Evolutionary conservation across 202 grass and related monocot species (phyloP).

Genomic region (Tripidium arundinaceum): DNA sequence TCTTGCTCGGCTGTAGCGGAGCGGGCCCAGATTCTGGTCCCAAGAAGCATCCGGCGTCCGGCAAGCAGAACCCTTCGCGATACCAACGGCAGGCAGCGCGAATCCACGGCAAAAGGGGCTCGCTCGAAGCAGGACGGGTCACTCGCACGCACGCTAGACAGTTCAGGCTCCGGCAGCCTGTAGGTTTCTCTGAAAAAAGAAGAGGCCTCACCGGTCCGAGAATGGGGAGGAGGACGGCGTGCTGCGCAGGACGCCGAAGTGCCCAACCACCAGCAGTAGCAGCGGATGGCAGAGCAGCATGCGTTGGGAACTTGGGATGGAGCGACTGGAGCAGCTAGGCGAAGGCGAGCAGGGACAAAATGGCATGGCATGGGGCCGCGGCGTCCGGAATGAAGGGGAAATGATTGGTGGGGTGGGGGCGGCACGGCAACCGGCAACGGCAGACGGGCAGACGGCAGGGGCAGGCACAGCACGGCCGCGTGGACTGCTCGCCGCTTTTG

Average conservation of each 20-base stretch:
- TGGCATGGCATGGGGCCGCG: background rate
- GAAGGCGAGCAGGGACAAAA: background rate
- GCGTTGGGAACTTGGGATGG: background rate
- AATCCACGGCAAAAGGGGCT: background rate
- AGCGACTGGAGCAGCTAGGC: too few species aligned
- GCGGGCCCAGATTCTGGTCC: background rate
- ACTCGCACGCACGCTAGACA: background rate
- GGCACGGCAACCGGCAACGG: background rate
- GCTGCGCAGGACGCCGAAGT: background rate
- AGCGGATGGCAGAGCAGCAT: background rate
- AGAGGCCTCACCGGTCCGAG: background rate
- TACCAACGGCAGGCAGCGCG: background rate
- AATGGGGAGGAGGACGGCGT: background rate
- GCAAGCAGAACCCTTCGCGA: background rate
- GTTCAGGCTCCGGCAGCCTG: background rate
- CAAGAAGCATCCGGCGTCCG: background rate
- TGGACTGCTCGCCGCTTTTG: constrained; percentile 27
- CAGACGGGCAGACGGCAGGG: background rate
- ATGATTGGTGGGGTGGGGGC: constrained; percentile 11
- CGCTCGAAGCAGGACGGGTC: background rate
- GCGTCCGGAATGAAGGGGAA: background rate
- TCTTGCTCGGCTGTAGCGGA: background rate
- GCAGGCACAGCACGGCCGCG: background rate
- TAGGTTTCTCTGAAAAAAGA: background rate
- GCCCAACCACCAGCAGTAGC: background rate